Evolutionary conservation across 192 early-diverging fungal species (phyloP).

Genomic region (Phlyctochytrium planicorne): DNA sequence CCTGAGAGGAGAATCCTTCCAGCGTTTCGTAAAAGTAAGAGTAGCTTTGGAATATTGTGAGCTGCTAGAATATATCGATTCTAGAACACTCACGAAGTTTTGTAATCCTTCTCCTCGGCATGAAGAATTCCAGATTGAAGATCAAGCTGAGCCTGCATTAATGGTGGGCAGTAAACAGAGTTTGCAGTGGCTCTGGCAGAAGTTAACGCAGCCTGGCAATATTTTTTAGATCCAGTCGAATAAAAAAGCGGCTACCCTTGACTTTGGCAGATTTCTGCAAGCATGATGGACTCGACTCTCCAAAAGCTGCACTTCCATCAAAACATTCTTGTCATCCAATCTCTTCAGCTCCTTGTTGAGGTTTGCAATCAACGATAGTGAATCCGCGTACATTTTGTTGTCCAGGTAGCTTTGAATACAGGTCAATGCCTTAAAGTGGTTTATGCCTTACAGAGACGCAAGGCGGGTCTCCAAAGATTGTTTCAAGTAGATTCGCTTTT

Average conservation of each 20-base stretch:
- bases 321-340: slow-evolving; percentile 96
- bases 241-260: slow-evolving; percentile 55
- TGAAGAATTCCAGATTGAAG: slow-evolving; percentile 98
- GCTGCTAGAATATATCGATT: neutral
- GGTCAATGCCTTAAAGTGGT: slow-evolving; percentile 3
- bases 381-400: slow-evolving; percentile 94
- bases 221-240: neutral
- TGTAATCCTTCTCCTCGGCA: slow-evolving; percentile 98
- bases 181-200: slow-evolving; percentile 96
- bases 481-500: slow-evolving; percentile 94
- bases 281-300: slow-evolving; percentile 94
- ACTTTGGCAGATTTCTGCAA: slow-evolving; percentile 88
- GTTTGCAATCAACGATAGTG: slow-evolving; percentile 74
- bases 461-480: slow-evolving; percentile 95
- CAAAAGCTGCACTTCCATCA: slow-evolving; percentile 95
- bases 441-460: slow-evolving; percentile 72
- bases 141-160: slow-evolving; percentile 94
- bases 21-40: slow-evolving; percentile 99
- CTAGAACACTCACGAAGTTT: slow-evolving; percentile 75
- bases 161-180: slow-evolving; percentile 95
- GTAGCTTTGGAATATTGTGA: too few species aligned
- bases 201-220: slow-evolving; percentile 80
- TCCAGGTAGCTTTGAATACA: slow-evolving; percentile 67
- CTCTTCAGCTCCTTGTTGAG: slow-evolving; percentile 97
- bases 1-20: slow-evolving; percentile 88